Percentiles rank a stretch among this genome's conserved stretches.
Evolutionary conservation across 2,329 filamentous ascomycete genomes (phyloP).

Genomic region (Ramichloridium luteum): DNA sequence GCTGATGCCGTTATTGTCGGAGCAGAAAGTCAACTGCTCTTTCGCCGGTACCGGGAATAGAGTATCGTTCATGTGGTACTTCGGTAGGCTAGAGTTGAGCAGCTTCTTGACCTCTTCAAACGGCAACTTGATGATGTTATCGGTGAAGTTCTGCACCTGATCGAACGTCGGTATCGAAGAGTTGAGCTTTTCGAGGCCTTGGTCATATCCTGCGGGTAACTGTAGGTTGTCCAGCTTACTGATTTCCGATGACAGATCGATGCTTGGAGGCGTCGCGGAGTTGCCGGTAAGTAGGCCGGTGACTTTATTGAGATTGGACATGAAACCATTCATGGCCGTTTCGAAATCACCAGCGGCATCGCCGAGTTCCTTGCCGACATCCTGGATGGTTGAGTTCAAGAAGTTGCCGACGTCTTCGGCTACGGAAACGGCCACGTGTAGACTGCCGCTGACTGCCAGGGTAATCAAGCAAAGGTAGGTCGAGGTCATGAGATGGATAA

Average conservation of each 20-base stretch:
- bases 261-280: slow-evolving; percentile 33
- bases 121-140: slow-evolving; percentile 60
- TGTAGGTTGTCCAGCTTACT: slow-evolving; percentile 56
- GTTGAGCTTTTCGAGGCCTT: slow-evolving; percentile 61
- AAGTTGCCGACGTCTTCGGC: slow-evolving; percentile 48
- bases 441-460: slow-evolving; percentile 64
- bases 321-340: slow-evolving; percentile 44
- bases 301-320: slow-evolving; percentile 36
- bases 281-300: slow-evolving; percentile 31
- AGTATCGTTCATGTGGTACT: slow-evolving; percentile 65
- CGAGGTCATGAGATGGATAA: slow-evolving; percentile 80
- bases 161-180: slow-evolving; percentile 69
- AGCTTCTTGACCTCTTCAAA: slow-evolving; percentile 68
- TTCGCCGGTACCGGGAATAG: slow-evolving; percentile 76
- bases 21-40: slow-evolving; percentile 75
- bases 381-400: slow-evolving; percentile 47
- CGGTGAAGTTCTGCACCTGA: slow-evolving; percentile 70
- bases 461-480: slow-evolving; percentile 87
- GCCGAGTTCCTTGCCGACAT: slow-evolving; percentile 46
- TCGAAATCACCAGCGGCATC: slow-evolving; percentile 30
- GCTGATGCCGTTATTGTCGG: slow-evolving; percentile 67
- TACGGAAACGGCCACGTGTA: slow-evolving; percentile 56
- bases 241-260: slow-evolving; percentile 56
- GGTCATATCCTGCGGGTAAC: slow-evolving; percentile 55
- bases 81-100: slow-evolving; percentile 58